phyloP scores from a whole-genome alignment of 2,329 filamentous ascomycete genomes.

The Epichloe sp. region DNA sequence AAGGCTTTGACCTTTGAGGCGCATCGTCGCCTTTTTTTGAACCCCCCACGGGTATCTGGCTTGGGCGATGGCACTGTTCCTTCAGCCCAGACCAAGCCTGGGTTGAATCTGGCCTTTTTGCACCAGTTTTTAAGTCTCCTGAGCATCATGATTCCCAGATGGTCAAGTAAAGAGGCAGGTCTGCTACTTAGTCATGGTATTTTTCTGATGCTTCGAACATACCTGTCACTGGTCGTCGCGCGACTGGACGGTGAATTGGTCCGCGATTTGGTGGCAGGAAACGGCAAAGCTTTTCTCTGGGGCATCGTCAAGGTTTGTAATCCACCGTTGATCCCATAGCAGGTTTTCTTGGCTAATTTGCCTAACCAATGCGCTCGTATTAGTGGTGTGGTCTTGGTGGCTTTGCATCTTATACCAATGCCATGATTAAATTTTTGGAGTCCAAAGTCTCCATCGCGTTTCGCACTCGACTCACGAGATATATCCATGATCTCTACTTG shows the following conservation, averaged over 20 bases:
- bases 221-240: constrained; percentile 85
- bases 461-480: constrained; percentile 82
- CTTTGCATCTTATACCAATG: constrained; percentile 92
- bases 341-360: not conserved
- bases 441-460: constrained; percentile 98
- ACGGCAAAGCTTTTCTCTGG: constrained; percentile 76
- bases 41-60: constrained; percentile 73
- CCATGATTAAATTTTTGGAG: constrained; percentile 98
- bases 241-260: constrained; percentile 93
- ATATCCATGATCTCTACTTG: constrained; percentile 93
- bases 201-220: constrained; percentile 85
- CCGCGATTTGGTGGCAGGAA: constrained; percentile 86
- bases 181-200: constrained; percentile 76
- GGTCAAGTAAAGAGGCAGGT: constrained; percentile 91
- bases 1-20: constrained; percentile 94
- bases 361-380: constrained; percentile 2
- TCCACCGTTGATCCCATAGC: not conserved
- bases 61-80: constrained; percentile 65
- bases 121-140: constrained; percentile 93
- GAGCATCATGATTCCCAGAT: constrained; percentile 94
- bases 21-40: constrained; percentile 82
- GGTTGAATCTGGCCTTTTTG: constrained; percentile 92
- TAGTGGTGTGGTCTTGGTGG: constrained; percentile 87
- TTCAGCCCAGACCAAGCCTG: constrained; percentile 81
- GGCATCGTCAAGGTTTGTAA: constrained; percentile 62